Conservation (phyloP, 202 grass and related monocot species). For the Bolboschoenoplectus hybrid region DNA sequence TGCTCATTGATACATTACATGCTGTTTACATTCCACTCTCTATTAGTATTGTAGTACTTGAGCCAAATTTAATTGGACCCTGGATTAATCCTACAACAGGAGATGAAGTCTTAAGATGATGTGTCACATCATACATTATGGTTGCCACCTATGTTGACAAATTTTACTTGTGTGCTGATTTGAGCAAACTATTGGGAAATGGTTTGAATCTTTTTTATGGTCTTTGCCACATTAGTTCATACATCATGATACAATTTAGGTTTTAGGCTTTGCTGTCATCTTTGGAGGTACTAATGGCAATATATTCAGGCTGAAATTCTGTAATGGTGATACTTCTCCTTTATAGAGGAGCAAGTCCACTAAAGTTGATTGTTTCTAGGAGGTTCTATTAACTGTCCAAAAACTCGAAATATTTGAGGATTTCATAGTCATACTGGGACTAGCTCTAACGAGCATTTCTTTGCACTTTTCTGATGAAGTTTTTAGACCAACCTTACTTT, state of each 20-base stretch:
- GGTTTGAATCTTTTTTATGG: not conserved
- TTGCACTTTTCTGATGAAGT: conserved; percentile 5
- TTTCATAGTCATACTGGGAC: not conserved
- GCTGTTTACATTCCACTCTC: not conserved
- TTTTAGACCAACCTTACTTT: not conserved
- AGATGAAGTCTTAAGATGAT: conserved; percentile 11
- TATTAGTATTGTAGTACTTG: conserved; percentile 10
- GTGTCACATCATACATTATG: not conserved
- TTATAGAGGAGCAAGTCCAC: not conserved
- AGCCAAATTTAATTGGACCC: conserved; percentile 12
- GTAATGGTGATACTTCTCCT: not conserved
- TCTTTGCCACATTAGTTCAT: not conserved
- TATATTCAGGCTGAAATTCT: not conserved
- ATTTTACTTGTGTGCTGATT: not conserved
- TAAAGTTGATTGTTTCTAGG: not conserved
- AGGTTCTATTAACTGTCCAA: not conserved
- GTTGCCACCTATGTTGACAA: not conserved
- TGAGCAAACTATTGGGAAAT: not conserved
- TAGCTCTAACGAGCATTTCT: not conserved
- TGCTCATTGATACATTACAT: not conserved
- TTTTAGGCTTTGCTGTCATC: not conserved
- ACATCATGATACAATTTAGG: not conserved
- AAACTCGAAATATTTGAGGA: not conserved
- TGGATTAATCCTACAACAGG: not conserved
- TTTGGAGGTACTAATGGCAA: not conserved